phyloP scores from a whole-genome alignment of 2,329 filamentous ascomycete genomes.

The Sarocladium strictum region DNA sequence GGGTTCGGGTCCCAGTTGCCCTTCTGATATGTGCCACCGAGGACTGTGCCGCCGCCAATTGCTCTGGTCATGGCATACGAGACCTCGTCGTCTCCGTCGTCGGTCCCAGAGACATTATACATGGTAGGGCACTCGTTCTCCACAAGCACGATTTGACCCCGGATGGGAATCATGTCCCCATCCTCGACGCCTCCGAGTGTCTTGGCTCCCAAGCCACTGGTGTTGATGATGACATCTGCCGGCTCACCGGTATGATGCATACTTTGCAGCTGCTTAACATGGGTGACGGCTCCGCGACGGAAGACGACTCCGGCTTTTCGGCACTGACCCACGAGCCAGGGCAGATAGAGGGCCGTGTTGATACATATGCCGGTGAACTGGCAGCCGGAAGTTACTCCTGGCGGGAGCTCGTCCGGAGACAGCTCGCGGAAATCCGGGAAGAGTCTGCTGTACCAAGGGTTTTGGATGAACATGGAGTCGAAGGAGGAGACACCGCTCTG shows the following conservation, averaged over 20 bases:
- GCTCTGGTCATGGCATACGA: slow-evolving; percentile 80
- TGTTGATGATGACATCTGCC: slow-evolving; percentile 69
- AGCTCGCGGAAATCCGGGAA: background rate
- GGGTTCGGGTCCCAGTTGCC: slow-evolving; percentile 72
- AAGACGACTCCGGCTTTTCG: slow-evolving; percentile 64
- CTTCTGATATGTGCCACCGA: slow-evolving; percentile 78
- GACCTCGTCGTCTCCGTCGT: slow-evolving; percentile 66
- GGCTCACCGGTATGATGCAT: slow-evolving; percentile 43
- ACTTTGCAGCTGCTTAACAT: slow-evolving; percentile 62
- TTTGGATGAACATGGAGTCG: too few relatives aligned
- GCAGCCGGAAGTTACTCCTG: background rate
- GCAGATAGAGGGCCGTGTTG: slow-evolving; percentile 81
- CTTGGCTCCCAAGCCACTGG: slow-evolving; percentile 70
- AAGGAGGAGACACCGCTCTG: background rate
- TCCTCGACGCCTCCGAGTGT: slow-evolving; percentile 80
- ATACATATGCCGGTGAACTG: slow-evolving; percentile 76
- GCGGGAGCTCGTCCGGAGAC: background rate
- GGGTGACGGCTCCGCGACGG: slow-evolving; percentile 54
- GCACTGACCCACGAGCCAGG: slow-evolving; percentile 79
- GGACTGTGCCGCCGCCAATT: slow-evolving; percentile 68
- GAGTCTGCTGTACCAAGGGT: background rate
- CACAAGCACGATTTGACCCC: slow-evolving; percentile 83
- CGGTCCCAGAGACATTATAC: slow-evolving; percentile 56
- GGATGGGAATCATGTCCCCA: slow-evolving; percentile 61
- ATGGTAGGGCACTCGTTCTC: slow-evolving; percentile 52